Evolutionary conservation across 352 stramenopile species (phyloP), one percentile per base, ranked within the genome.

Genomic region (Phytophthora idaei): DNA sequence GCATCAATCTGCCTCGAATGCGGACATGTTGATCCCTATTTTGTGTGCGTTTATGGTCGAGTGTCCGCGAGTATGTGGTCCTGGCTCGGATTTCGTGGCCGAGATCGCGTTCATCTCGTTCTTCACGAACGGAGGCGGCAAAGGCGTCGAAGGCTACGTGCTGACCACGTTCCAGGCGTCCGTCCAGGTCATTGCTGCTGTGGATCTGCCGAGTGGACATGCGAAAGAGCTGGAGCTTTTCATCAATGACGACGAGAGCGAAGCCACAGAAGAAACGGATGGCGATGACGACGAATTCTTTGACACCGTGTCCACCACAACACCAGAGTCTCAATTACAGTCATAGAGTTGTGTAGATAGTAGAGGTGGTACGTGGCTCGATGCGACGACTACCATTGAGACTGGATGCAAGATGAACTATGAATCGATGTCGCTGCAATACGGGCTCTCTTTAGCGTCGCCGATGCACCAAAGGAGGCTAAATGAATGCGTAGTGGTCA

Each of bases 71-170:
- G 37, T 75, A 4, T 78, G 68, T 61, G 29, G 66, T 9, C 21
- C 48, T 17, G 53, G 48, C 3, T 66, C 56, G n/a, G 61, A 78
- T 25, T 91, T 92, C n/a, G 83, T 90, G 28, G 81, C 83, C 1
- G 76, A 92, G 49, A 81, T 92, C 39, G 85, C 81, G n/a, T 90
- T 87, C 52, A 85, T 90, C 57, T 87, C 83, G 14, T 92, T 88
- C 45, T 89, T 93, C 52, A 93, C 83, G 28, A 80, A 89, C 32
- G 85, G 83, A 31, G 85, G 85, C 27, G 85, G 85, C 28, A 87
- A 90, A 65, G 85, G 85, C 31, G 83, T 90, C 21, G 85, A 93
- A 69, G 83, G 83, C 1, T 93, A 93, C 52, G 85, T 90, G 41
- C 48, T 93, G 42, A 93, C 83, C 11, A 92, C 81, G 25, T 89